These are phyloP conservation scores for Alternaria rosae DNA, from an alignment of 2,329 filamentous ascomycete genomes.

Conservation along the genomic window DNA sequence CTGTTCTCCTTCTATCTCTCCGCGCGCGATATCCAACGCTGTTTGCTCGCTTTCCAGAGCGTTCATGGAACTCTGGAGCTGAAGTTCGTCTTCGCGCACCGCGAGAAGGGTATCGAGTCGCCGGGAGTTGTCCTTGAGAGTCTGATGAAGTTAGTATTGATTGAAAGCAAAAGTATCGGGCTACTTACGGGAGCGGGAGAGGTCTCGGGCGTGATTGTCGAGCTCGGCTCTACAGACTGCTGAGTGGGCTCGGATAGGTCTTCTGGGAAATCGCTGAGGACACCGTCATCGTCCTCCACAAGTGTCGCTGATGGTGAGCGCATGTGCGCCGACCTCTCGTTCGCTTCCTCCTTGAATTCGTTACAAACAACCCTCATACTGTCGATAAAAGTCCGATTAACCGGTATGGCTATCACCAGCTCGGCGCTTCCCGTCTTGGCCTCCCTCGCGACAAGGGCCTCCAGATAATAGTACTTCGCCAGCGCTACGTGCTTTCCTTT, in stretches of 20 bases:
- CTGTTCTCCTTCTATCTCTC: neutral
- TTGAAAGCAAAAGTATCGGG: too few species aligned
- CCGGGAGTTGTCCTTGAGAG: rapidly evolving
- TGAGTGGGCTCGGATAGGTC: neutral
- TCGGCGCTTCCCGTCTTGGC: neutral
- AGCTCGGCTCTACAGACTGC: neutral
- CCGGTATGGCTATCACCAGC: neutral
- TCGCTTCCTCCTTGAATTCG: neutral
- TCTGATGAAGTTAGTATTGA: neutral
- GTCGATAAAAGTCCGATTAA: neutral
- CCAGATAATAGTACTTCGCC: slow-evolving; percentile 13
- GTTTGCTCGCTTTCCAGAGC: neutral
- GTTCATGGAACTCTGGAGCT: neutral
- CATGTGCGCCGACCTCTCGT: neutral
- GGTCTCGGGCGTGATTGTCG: neutral
- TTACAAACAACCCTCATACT: neutral
- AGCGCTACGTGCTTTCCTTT: slow-evolving; percentile 5
- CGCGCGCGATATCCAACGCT: neutral
- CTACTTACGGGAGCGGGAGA: neutral
- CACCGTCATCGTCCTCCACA: neutral
- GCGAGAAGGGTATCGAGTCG: neutral
- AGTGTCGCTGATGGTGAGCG: neutral
- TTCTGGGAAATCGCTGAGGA: neutral
- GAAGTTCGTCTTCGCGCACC: neutral
- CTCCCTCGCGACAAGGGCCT: neutral